Conservation (phyloP, 495 filamentous ascomycete genomes). For the Jackrogersella multiformis region DNA sequence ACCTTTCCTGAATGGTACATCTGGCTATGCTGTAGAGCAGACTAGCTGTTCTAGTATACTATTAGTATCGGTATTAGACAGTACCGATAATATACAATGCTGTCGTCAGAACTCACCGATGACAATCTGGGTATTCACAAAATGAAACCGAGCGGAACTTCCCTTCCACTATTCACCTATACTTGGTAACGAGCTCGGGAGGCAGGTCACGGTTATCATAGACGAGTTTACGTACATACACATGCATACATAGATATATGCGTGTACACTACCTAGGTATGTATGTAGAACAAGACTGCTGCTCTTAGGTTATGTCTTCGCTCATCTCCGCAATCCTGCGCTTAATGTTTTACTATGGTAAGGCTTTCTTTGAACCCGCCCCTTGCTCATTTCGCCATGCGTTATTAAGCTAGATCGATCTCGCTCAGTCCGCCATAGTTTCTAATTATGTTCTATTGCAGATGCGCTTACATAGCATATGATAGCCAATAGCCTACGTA, state of each 20-base stretch:
- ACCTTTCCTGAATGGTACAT: slow-evolving; percentile 28
- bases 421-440: slow-evolving; percentile 25
- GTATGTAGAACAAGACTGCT: too few relatives aligned
- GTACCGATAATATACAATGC: slow-evolving; percentile 19
- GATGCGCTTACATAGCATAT: slow-evolving; percentile 11
- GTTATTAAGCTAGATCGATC: slow-evolving; percentile 34
- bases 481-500: slow-evolving; percentile 26
- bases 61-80: slow-evolving; percentile 8
- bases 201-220: slow-evolving; percentile 31
- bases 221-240: slow-evolving; percentile 10
- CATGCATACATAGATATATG: too few relatives aligned
- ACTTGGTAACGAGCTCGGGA: slow-evolving; percentile 44
- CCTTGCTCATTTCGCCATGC: slow-evolving; percentile 39
- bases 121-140: slow-evolving; percentile 32
- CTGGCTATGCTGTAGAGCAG: slow-evolving; percentile 6
- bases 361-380: slow-evolving; percentile 15
- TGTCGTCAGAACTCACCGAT: slow-evolving; percentile 41
- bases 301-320: slow-evolving; percentile 27
- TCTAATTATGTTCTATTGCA: slow-evolving; percentile 28
- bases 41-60: slow-evolving; percentile 12
- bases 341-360: slow-evolving; percentile 33
- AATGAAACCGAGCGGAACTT: slow-evolving; percentile 40
- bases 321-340: slow-evolving; percentile 43
- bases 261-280: too few relatives aligned
- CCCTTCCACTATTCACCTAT: slow-evolving; percentile 24